Conservation (phyloP, 768 basidiomycete species). For the Tulasnella sp. region DNA sequence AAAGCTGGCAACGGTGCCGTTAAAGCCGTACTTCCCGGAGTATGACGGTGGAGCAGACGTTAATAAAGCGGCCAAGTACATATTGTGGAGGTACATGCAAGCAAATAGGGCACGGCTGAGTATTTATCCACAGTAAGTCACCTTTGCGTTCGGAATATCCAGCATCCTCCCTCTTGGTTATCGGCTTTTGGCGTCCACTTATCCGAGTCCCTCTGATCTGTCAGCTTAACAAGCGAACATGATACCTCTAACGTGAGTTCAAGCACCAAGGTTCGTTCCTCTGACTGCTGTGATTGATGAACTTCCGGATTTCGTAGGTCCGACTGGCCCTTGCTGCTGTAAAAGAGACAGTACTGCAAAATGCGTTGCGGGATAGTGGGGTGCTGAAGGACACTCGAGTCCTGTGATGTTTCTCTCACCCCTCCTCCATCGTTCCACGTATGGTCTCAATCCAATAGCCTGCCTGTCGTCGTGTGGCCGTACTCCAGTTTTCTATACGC, state of each 20-base stretch:
- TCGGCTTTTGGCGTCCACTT: conserved; percentile 20
- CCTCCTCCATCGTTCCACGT: no score
- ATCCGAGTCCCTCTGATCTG: neutral
- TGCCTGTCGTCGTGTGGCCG: no score
- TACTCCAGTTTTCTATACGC: no score
- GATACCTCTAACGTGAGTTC: conserved; percentile 72
- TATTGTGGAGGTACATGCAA: conserved; percentile 55
- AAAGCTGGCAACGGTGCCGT: neutral
- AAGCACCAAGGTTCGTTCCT: neutral
- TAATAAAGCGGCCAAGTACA: neutral
- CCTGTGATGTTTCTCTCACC: neutral
- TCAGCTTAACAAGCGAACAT: conserved; percentile 78
- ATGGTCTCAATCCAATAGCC: no score
- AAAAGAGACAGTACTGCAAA: neutral
- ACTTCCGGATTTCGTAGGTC: neutral
- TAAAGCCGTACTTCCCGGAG: neutral
- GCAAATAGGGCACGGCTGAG: conserved; percentile 77
- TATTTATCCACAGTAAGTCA: conserved; percentile 82
- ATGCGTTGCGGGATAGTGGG: neutral
- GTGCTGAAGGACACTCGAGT: neutral
- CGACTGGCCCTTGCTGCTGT: neutral
- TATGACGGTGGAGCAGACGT: neutral
- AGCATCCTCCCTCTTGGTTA: neutral
- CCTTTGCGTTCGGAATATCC: conserved; percentile 27
- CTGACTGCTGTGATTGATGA: neutral